Evolutionary conservation across 2,329 filamentous ascomycete genomes (phyloP), one percentile per base, ranked within the genome.

Genomic region (Phialocephala sp.): DNA sequence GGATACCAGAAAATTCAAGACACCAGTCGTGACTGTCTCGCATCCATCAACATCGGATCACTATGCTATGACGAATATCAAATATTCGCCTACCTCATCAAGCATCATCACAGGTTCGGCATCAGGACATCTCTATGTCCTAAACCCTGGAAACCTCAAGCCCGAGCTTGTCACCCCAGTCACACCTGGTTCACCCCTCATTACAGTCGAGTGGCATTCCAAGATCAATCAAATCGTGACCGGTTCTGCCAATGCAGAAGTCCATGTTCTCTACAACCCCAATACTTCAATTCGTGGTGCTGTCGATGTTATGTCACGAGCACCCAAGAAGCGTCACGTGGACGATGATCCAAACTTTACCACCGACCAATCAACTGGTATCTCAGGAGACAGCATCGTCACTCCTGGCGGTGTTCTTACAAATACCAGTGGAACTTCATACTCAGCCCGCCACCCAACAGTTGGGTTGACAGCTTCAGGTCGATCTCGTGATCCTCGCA

Each of bases 221-320:
- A 97, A 93, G 78, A 88, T 99, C 75, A 98, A 99, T 77, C 95
- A 99, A 76, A 97, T 99, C 74, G 79, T 98, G 69, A 97, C 94
- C 9, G 94, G 94, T 65, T 97, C 94, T 55, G 93, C 93, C 60
- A 97, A 97, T 75, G 89, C 90, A 64, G 91, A 96, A 78, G 93
- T 91, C 0, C 94, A 94, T 74, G 86, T 98, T 50, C 89, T 99
- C 57, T 99, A 95, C 81, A 94, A 91, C 75, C 95, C 95, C 1
- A 87, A 83, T n/a, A 89, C 88, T 72, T 99, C 95, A 24, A 85
- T 77, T 14, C 89, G 88, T 67, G 95, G 95, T 65, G 95, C 94
- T 3, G 89, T 93, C 63, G 89, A 92, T 66, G 91, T 98, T 70
- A 93, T 99, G 88, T 94, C 91, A 68, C 92, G 93, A 74, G 93